Base-by-base conservation (phyloP, 495 filamentous ascomycete species). In the Physcia stellaris region DNA sequence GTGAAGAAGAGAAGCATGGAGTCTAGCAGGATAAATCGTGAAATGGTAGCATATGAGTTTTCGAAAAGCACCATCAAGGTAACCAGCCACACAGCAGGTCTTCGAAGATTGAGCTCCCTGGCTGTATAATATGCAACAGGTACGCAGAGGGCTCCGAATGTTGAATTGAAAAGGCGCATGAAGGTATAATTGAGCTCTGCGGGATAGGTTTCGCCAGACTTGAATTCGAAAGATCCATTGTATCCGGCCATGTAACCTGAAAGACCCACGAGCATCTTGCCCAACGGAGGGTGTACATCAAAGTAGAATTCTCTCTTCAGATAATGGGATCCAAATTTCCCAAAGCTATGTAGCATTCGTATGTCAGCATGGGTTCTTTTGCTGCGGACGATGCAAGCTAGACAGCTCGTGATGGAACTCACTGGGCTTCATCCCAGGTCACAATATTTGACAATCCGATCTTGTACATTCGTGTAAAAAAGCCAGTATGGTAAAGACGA, bases 151-250 rank as follows among this genome's bases (percentile, higher is more conserved):
- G 83, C 86, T 28, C 90, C 90, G 61, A 94, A 98, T 34, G 83
- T 72, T 40, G 90, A 78, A 62, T 98, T 98, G 75, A 98, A 98
- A 24, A 90, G 70, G 45, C 90, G 80, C 90, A 98, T 98, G 56
- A 94, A 94, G 42, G 87, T 92, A 58, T 95, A 98, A 67, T 98
- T 81, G 53, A 98, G 67, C 51, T 95, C 86, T 46, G 76, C 71
- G 1, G 90, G 90, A 53, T 98, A 98, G 31, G 70, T 83, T 57
- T 96, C 90, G 50, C 90, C 90, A 18, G 88, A 95, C 58, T 98
- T 98, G 75, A 98, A 98, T 59, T 96, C 92, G 62, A 98, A 98
- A 1, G 92, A 94, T 24, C 90, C 90, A 71, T 98, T 98, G 67
- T 98, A 98, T 36, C 88, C 88, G 24, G 90, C 90, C 39, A 98